Evolutionary conservation across 129 eudicot genomes (phyloP), one percentile per base, ranked within the genome.

Genomic region (Saposhnikovia divaricata): DNA sequence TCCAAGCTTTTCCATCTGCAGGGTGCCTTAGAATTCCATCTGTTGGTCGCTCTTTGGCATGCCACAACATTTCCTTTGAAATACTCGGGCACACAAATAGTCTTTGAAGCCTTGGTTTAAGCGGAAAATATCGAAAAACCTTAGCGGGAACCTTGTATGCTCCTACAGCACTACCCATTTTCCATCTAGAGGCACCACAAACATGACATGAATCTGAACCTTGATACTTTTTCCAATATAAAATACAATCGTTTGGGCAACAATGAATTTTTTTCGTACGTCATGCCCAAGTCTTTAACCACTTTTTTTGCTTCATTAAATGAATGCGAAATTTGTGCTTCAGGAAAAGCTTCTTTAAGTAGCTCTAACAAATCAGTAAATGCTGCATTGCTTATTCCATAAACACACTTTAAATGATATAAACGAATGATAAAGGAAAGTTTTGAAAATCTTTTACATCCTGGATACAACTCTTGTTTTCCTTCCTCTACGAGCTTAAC

Each of bases 81-180:
- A 43, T 69, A 27, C 12, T 70, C 3, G 77, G 28, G 34, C 70
- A 21, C 70, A 73, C 15, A 38, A 73, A 53, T 23, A 80, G 9
- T 10, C 78, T 21, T 40, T 80, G 78, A 21, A 53, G 53, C 31
- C 79, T 73, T 14, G 72, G 78, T 57, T 81, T 81, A n/a, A 81
- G 40, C 7, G 79, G 83, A 43, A 81, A 81, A 55, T 81, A 39
- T 68, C 84, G 38, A 8, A 81, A 46, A 0, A 81, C 84, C 47
- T 81, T 75, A 6, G 80, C 74, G 1, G 70, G 31, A 61, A 61
- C 13, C 34, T n/a, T 10, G 28, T 61, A 9, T 3, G 13, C 12
- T 61, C 12, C 6, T 16, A 1, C 5, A 18, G 19, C 5, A 55
- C 15, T 55, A 55, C 3, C 9, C 19, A 55, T 55, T 55, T 55